These are phyloP conservation scores for Auriscalpium microsporum DNA, from an alignment of 768 basidiomycete genomes.

Conservation along the genomic window DNA sequence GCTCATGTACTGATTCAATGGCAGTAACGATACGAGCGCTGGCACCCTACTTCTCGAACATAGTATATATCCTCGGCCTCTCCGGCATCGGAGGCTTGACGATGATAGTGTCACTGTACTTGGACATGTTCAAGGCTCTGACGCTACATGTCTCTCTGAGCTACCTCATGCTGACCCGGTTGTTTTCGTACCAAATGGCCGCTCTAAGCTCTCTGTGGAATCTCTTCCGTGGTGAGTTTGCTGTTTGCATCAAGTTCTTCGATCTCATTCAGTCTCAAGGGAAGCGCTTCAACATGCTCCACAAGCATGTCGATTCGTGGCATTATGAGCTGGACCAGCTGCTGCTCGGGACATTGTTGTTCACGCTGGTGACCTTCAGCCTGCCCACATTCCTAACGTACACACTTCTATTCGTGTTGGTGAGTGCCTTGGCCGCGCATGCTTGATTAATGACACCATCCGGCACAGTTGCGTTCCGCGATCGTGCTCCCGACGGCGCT, in stretches of 20 bases:
- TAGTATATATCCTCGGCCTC: slow-evolving; percentile 8
- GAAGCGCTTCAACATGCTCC: slow-evolving; percentile 79
- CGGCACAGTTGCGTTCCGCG: slow-evolving; percentile 39
- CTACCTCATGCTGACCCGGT: slow-evolving; percentile 50
- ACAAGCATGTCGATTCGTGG: slow-evolving; percentile 84
- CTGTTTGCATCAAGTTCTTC: background rate
- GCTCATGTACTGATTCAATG: background rate
- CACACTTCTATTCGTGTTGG: slow-evolving; percentile 75
- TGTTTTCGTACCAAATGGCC: slow-evolving; percentile 54
- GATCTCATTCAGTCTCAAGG: slow-evolving; percentile 35
- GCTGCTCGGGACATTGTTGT: slow-evolving; percentile 86
- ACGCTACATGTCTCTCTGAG: slow-evolving; percentile 68
- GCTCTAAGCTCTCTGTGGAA: slow-evolving; percentile 71
- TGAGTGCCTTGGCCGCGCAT: slow-evolving; percentile 15
- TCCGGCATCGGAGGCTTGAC: slow-evolving; percentile 11
- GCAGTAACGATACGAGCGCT: background rate
- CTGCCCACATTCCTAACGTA: slow-evolving; percentile 84
- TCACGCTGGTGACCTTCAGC: slow-evolving; percentile 73
- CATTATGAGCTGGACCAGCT: slow-evolving; percentile 91
- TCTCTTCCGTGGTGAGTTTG: slow-evolving; percentile 69
- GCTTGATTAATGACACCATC: background rate
- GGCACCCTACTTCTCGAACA: slow-evolving; percentile 6
- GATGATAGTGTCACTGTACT: slow-evolving; percentile 3
- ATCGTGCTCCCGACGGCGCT: slow-evolving; percentile 52
- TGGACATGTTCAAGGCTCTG: slow-evolving; percentile 42